Base-by-base conservation (phyloP, 169 alveolate genomes). In the Plasmodium blacklocki region DNA sequence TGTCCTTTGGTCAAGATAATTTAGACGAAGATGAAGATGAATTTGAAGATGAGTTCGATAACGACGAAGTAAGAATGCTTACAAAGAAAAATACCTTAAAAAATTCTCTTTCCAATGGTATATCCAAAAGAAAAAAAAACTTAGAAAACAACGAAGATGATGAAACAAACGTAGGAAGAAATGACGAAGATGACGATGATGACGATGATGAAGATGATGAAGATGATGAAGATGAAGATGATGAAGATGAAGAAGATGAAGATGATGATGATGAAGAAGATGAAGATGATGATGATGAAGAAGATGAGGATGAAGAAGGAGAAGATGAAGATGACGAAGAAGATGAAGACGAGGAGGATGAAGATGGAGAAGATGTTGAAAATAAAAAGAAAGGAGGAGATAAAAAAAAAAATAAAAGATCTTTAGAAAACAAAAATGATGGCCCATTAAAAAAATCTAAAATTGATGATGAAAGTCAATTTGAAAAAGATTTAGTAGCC, bases 1-100 rank as follows among this genome's bases (percentile, higher is more conserved):
- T 97, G 8, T 96, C 95, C 64, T 93, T 94, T 89, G 98, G 94
- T 8, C 98, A 96, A 29, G 98, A 95, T 62, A 95, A 93, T 70
- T 78, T 93, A 11, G 97, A 93, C 32, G 96, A 83, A 19, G 97
- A 88, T 15, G 97, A 90, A 6, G 96, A 93, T 23, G 95, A 93
- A 14, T 96, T 90, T 18, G 96, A 88, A 56, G 94, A 89, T 8
- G 91, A 92, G 39, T 92, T 52, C 9, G 96, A 95, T 15, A 96
- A 94, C n/a, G 97, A 95, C 49, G 96, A 94, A 45, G 95, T 80
- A 12, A 74, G 72, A 92, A 92, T 92, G 83, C 90, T 80, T 68
- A 95, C 95, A 49, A 91, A 75, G 18, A 93, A 88, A 43, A 75
- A 73, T 21, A 93, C 89, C 23, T 60, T 78, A 21, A 78, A 78